phyloP scores from a whole-genome alignment of 1,139 yeast species.

The Diutina siamensis region DNA sequence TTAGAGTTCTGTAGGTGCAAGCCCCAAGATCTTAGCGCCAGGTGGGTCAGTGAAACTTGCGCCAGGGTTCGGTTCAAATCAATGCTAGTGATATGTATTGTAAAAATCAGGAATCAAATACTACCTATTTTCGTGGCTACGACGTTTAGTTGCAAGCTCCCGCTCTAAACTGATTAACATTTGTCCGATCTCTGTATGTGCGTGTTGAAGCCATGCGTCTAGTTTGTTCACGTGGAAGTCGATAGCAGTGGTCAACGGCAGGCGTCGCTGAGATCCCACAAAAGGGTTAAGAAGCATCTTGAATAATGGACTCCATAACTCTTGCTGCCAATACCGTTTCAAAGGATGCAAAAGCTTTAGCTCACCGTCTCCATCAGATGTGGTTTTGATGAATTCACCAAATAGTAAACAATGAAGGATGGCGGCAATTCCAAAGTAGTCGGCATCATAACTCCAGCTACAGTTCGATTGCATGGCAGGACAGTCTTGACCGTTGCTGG shows the following conservation, averaged over 20 bases:
- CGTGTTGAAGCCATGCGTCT: not conserved
- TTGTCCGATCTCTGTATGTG: not conserved
- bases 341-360: slow-evolving; percentile 33
- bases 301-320: slow-evolving; percentile 63
- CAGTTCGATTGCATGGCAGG: slow-evolving; percentile 51
- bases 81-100: too few species aligned
- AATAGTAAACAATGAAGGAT: slow-evolving; percentile 63
- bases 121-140: not conserved
- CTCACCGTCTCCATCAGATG: slow-evolving; percentile 14
- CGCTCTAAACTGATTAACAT: not conserved
- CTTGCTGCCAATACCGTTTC: slow-evolving; percentile 70
- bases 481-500: slow-evolving; percentile 64
- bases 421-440: slow-evolving; percentile 76
- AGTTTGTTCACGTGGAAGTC: slow-evolving; percentile 1
- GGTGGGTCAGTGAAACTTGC: too few species aligned
- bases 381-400: slow-evolving; percentile 48
- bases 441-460: slow-evolving; percentile 76
- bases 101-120: too few species aligned
- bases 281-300: slow-evolving; percentile 51
- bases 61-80: too few species aligned
- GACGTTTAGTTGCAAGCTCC: not conserved
- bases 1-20: too few species aligned
- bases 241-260: not conserved
- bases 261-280: not conserved
- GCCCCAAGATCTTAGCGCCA: too few species aligned